These are phyloP conservation scores for Loxodes magnus DNA, from an alignment of 73 alveolate species.

Conservation along the genomic window DNA sequence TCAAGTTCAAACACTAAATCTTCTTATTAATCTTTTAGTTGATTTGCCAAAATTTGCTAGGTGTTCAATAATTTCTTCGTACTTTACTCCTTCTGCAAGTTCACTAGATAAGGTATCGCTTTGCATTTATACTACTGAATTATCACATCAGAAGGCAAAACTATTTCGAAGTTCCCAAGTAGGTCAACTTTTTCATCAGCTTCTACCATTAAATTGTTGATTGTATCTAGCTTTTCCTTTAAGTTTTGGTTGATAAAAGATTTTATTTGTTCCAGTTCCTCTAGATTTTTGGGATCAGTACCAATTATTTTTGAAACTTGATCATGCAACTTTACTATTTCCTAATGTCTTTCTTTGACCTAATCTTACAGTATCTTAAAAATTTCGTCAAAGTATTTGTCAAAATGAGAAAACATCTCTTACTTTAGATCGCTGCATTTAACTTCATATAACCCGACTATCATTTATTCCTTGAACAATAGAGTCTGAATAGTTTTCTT, in stretches of 20 bases:
- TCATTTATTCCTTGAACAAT: too few species aligned
- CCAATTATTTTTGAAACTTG: conserved; percentile 35
- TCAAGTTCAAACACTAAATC: conserved; percentile 24
- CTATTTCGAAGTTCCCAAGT: conserved; percentile 43
- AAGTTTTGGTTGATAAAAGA: conserved; percentile 34
- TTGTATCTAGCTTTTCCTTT: conserved; percentile 31
- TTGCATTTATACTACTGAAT: conserved; percentile 52
- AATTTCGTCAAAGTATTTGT: not conserved
- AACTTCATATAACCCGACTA: too few species aligned
- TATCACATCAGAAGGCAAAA: conserved; percentile 37
- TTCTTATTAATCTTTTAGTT: conserved; percentile 16
- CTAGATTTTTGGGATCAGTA: conserved; percentile 58
- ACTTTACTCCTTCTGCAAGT: conserved; percentile 36
- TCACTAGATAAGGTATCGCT: conserved; percentile 37
- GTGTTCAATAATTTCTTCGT: conserved; percentile 22
- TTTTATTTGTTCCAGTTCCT: conserved; percentile 48
- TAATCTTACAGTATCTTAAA: not conserved
- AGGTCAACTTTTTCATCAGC: conserved; percentile 42
- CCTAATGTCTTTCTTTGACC: conserved; percentile 24
- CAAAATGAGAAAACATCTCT: too few species aligned
- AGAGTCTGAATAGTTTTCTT: too few species aligned
- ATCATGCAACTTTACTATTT: conserved; percentile 45
- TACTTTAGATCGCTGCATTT: too few species aligned
- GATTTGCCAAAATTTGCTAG: conserved; percentile 52
- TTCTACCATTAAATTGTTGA: conserved; percentile 33